These are phyloP conservation scores for Mycena crocata DNA, from an alignment of 768 basidiomycete species.

Conservation along the genomic window DNA sequence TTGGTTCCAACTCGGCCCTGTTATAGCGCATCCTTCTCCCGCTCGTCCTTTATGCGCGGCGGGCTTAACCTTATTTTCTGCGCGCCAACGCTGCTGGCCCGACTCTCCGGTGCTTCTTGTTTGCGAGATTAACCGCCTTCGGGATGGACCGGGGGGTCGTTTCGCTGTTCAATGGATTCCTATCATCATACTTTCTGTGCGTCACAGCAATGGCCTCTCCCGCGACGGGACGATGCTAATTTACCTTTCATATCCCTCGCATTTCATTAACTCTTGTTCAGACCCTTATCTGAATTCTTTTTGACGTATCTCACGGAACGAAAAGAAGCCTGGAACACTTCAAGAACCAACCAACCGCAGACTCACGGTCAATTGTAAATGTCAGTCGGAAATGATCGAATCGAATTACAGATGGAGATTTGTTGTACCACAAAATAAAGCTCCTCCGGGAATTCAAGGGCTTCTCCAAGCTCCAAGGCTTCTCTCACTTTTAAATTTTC, in stretches of 20 bases:
- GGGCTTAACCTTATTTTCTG: conserved; percentile 14
- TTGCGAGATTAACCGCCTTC: neutral
- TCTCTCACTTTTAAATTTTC: neutral
- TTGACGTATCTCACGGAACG: conserved; percentile 10
- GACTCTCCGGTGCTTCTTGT: conserved; percentile 10
- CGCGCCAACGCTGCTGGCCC: conserved; percentile 2
- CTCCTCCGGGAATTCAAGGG: too few relatives aligned
- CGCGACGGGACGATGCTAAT: conserved; percentile 19
- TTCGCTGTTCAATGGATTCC: neutral
- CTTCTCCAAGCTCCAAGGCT: neutral
- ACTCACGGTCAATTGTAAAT: too few relatives aligned
- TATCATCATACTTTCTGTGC: conserved; percentile 13
- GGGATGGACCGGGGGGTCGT: conserved; percentile 4
- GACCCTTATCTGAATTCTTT: conserved; percentile 12
- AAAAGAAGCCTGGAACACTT: neutral
- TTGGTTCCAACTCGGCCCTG: neutral
- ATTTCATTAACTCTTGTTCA: conserved; percentile 11
- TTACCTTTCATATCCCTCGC: conserved; percentile 14
- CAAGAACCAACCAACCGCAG: too few relatives aligned
- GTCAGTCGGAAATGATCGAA: too few relatives aligned
- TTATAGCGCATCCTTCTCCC: conserved; percentile 11
- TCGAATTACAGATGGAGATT: too few relatives aligned
- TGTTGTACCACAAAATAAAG: too few relatives aligned
- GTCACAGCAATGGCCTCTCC: conserved; percentile 8
- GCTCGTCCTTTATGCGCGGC: conserved; percentile 19